A percentile compares a stretch with the other conserved stretches of the same genome.
phyloP scores from a whole-genome alignment of 305 asterid genomes.

The Fraxinus greggii region DNA sequence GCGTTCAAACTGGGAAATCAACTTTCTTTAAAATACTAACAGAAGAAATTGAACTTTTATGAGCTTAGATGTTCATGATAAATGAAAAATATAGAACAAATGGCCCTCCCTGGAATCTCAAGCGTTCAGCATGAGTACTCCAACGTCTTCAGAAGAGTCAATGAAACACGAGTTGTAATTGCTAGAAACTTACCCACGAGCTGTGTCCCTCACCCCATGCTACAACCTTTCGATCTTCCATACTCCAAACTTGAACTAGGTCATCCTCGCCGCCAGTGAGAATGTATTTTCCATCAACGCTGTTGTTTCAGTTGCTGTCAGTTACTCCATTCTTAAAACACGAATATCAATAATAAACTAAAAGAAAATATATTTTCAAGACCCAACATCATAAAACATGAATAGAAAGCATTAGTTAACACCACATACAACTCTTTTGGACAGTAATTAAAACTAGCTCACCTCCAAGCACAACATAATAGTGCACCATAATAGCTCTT shows the following conservation, averaged over 20 bases:
- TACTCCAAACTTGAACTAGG: constrained; percentile 98
- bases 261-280: constrained; percentile 99
- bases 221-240: constrained; percentile 93
- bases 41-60: neutral
- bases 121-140: neutral
- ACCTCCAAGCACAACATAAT: constrained; percentile 98
- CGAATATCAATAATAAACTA: constrained; percentile 9
- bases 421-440: neutral
- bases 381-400: neutral
- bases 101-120: neutral
- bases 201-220: constrained; percentile 99
- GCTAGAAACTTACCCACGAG: constrained; percentile 81
- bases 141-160: neutral
- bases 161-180: neutral
- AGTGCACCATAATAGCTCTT: constrained; percentile 97
- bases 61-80: neutral
- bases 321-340: constrained; percentile 33
- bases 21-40: neutral
- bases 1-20: neutral
- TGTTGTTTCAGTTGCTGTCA: constrained; percentile 52
- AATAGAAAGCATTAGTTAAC: neutral
- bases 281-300: constrained; percentile 94
- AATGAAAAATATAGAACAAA: neutral
- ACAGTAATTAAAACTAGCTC: constrained; percentile 24
- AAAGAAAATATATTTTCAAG: constrained; percentile 6